Percentiles rank a stretch among this genome's conserved stretches.
These are phyloP conservation scores for Coemansia sp. DNA, from an alignment of 192 early-diverging fungal species.

Conservation along the genomic window DNA sequence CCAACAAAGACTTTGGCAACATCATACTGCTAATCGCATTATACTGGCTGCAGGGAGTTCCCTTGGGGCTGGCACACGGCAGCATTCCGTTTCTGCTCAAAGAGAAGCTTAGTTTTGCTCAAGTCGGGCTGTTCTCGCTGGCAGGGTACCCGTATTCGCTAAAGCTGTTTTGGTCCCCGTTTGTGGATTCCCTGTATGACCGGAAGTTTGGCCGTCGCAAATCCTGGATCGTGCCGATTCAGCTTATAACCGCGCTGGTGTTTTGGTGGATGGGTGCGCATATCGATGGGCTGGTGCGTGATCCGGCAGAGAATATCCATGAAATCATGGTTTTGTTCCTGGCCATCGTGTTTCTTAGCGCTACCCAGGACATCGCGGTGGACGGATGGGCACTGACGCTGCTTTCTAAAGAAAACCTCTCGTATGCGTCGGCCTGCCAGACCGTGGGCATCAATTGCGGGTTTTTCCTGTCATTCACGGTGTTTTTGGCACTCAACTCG, in stretches of 20 bases:
- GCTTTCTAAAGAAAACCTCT: conserved; percentile 86
- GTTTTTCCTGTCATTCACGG: conserved; percentile 94
- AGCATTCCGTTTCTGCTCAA: conserved; percentile 95
- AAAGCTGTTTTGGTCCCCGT: conserved; percentile 97
- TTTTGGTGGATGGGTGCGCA: conserved; percentile 76
- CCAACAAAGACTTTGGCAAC: conserved; percentile 56
- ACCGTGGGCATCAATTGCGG: conserved; percentile 96
- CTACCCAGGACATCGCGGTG: conserved; percentile 84
- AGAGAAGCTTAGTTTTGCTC: conserved; percentile 83
- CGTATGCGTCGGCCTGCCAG: conserved; percentile 90
- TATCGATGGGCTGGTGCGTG: conserved; percentile 69
- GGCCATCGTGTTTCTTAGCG: conserved; percentile 85
- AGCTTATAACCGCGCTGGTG: conserved; percentile 74
- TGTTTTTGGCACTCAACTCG: conserved; percentile 95
- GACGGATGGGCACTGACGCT: conserved; percentile 93
- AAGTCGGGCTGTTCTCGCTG: conserved; percentile 92
- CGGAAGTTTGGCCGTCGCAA: conserved; percentile 85
- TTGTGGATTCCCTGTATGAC: conserved; percentile 88
- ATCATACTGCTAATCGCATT: conserved; percentile 53
- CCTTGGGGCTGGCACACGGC: conserved; percentile 86
- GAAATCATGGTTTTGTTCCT: conserved; percentile 77
- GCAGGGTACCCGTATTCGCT: conserved; percentile 96
- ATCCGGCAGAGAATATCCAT: conserved; percentile 48
- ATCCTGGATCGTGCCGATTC: conserved; percentile 98
- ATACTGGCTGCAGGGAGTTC: conserved; percentile 92